A percentile compares a stretch with the other conserved stretches of the same genome.
Evolutionary conservation across 1,139 yeast genomes (phyloP).

Genomic region (Saccharomyces hybrid): DNA sequence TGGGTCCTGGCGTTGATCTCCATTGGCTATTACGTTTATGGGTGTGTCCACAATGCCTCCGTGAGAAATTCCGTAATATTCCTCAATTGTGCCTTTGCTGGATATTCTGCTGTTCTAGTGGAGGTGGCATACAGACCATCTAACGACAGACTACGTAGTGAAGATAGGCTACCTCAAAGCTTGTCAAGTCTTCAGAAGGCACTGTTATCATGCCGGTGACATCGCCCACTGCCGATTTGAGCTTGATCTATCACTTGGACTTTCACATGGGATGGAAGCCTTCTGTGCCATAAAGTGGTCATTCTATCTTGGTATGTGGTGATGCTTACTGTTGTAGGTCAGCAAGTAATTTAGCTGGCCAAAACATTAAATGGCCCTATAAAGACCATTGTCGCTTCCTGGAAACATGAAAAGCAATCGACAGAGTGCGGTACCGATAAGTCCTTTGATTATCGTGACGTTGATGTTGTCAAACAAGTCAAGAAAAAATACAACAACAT

Average conservation of each 20-base stretch:
- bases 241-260: too few relatives aligned
- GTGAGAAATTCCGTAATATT: constrained; percentile 31
- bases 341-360: constrained; percentile 43
- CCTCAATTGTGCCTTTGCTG: constrained; percentile 53
- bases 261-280: constrained; percentile 22
- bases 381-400: constrained; percentile 43
- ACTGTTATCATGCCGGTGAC: too few relatives aligned
- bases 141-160: constrained; percentile 10
- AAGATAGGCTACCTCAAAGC: constrained; percentile 24
- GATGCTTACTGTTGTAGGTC: constrained; percentile 52
- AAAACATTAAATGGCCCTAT: constrained; percentile 36
- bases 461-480: constrained; percentile 46
- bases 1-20: constrained; percentile 47
- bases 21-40: constrained; percentile 49
- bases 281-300: constrained; percentile 25
- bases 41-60: constrained; percentile 43
- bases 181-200: too few relatives aligned
- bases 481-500: constrained; percentile 38
- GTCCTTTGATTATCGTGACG: constrained; percentile 52
- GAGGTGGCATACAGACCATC: constrained; percentile 32
- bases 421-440: constrained; percentile 49
- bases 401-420: constrained; percentile 34
- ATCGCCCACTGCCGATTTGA: too few relatives aligned
- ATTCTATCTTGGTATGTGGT: constrained; percentile 44
- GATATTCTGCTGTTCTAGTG: constrained; percentile 42